Conservation (phyloP, 1,139 yeast species). For the Candida albicans region DNA sequence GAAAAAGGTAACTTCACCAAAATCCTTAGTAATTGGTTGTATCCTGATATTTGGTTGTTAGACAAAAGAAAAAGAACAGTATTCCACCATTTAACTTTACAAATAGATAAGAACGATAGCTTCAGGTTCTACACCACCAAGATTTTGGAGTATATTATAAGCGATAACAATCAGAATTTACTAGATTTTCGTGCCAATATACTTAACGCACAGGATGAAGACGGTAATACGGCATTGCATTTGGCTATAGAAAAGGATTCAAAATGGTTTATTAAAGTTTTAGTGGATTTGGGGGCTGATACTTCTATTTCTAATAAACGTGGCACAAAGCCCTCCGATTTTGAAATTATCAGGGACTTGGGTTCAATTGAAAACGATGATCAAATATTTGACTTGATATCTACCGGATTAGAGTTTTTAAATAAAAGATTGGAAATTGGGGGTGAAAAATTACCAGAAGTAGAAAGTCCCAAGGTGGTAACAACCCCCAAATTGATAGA, state of each 20-base stretch:
- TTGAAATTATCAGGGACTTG: constrained; percentile 57
- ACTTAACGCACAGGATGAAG: constrained; percentile 71
- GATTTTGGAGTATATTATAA: constrained; percentile 76
- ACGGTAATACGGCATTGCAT: constrained; percentile 88
- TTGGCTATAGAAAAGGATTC: constrained; percentile 89
- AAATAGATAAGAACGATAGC: constrained; percentile 33
- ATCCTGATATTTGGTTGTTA: constrained; percentile 40
- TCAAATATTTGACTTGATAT: constrained; percentile 36
- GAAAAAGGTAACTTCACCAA: constrained; percentile 42
- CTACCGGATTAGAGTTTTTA: constrained; percentile 36
- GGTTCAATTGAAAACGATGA: constrained; percentile 25
- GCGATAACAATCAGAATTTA: constrained; percentile 47
- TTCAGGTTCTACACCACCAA: constrained; percentile 71
- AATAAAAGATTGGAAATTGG: constrained; percentile 29
- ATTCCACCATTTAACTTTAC: constrained; percentile 37
- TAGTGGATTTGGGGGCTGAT: constrained; percentile 86
- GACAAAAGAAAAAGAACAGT: constrained; percentile 36
- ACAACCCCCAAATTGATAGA: constrained; percentile 12
- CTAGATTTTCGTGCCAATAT: constrained; percentile 64
- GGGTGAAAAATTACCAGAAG: constrained; percentile 19
- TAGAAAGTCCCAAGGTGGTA: constrained; percentile 24
- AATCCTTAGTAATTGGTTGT: constrained; percentile 35
- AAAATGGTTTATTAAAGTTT: constrained; percentile 74
- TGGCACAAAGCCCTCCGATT: constrained; percentile 83
- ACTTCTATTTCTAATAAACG: constrained; percentile 75